Conservation (phyloP, 331 rosid species). For the Phaseolus coccineus region DNA sequence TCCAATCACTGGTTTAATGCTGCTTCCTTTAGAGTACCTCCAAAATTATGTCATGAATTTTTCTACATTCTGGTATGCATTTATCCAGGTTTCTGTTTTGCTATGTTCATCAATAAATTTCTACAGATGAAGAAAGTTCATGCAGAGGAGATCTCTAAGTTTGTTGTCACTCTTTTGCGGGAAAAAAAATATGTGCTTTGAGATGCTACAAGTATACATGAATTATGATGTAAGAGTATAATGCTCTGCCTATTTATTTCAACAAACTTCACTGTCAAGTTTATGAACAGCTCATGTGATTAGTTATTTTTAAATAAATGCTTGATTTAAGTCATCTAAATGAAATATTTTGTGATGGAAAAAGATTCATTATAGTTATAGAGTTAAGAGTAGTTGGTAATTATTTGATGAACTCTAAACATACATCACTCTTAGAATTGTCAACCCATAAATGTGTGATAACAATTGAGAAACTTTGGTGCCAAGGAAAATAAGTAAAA, state of each 20-base stretch:
- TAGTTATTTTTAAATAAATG: not conserved
- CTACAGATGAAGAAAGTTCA: not conserved
- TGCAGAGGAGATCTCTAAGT: not conserved
- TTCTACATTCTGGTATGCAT: not conserved
- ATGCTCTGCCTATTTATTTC: not conserved
- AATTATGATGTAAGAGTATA: not conserved
- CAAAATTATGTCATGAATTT: not conserved
- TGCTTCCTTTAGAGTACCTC: constrained; percentile 27
- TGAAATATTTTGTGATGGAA: not conserved
- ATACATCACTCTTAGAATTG: not conserved
- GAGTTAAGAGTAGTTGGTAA: not conserved
- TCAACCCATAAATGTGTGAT: not conserved
- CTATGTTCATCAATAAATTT: constrained; percentile 3
- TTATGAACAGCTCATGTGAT: not conserved
- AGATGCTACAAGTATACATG: not conserved
- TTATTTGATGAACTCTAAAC: not conserved
- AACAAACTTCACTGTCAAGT: not conserved
- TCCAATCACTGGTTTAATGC: constrained; percentile 32
- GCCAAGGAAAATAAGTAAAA: not conserved
- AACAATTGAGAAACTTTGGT: not conserved
- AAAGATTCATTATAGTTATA: not conserved
- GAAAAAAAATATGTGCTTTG: not conserved
- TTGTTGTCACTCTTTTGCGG: not conserved
- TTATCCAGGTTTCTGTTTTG: not conserved
- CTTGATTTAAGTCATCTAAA: not conserved